phyloP scores from a whole-genome alignment of 1,284 basidiomycete genomes.

The Ustilago xerochloae region DNA sequence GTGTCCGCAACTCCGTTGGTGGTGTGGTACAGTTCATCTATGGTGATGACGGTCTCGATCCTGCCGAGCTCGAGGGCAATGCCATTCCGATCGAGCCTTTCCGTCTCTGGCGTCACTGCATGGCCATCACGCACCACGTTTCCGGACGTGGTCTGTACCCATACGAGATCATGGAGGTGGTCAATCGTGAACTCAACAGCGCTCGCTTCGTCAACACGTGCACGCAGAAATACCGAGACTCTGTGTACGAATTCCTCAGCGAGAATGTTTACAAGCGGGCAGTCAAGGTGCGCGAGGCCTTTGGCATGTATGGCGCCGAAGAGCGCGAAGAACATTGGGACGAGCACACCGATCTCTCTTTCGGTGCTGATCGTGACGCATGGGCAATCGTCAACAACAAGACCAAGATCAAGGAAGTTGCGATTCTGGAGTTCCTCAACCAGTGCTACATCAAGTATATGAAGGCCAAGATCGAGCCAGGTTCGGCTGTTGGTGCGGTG shows the following conservation, averaged over 20 bases:
- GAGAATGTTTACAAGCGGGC: conserved; percentile 78
- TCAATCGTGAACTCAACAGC: conserved; percentile 75
- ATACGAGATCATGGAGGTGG: conserved; percentile 84
- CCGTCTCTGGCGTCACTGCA: conserved; percentile 87
- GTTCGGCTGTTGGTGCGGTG: conserved; percentile 89
- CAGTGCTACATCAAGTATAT: conserved; percentile 80
- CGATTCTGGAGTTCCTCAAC: conserved; percentile 82
- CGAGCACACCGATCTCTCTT: conserved; percentile 78
- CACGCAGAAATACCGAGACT: conserved; percentile 80
- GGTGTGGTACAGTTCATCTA: conserved; percentile 98
- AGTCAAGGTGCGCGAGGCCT: conserved; percentile 77
- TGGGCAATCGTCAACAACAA: conserved; percentile 83
- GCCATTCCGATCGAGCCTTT: conserved; percentile 77
- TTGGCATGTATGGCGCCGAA: conserved; percentile 86
- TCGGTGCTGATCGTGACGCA: conserved; percentile 76
- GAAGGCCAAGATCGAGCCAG: conserved; percentile 66
- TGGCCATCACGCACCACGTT: conserved; percentile 73
- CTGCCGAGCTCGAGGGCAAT: conserved; percentile 93
- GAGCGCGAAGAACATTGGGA: conserved; percentile 82
- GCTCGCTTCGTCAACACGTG: conserved; percentile 72
- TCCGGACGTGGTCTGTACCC: conserved; percentile 78
- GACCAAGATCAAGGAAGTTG: conserved; percentile 85
- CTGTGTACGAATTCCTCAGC: conserved; percentile 80
- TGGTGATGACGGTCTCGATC: conserved; percentile 96
- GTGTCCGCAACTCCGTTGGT: conserved; percentile 94